Evolutionary conservation across 23 red algal genomes (phyloP), one percentile per base, ranked within the genome.

Genomic region (Chondrus crispus): DNA sequence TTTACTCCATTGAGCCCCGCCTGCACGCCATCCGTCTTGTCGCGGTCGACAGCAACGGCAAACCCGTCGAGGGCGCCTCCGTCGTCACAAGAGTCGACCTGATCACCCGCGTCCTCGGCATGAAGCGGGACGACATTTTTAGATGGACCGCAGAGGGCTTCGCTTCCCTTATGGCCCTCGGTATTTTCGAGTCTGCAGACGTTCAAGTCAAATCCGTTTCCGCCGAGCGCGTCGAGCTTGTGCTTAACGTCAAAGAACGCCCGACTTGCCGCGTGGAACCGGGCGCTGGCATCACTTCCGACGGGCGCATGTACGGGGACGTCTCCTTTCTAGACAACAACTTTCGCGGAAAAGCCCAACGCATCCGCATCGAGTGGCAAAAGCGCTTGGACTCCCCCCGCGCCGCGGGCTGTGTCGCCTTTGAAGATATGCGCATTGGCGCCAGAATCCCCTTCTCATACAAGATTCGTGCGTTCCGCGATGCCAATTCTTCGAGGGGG

Each of bases 171-270:
- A 73, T 86, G 81, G 81, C 81, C n/a, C 75, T 94, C 5, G 92
- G 92, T 48, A 66, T 94, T 33, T 94, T 94, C 51, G 92, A 94
- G 2, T 92, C 55, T 38, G 89, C 79, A 39, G 74, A 94, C n/a
- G 81, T 75, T 24, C 70, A 88, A 37, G 82, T 94, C 8, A 55
- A 80, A 29, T 37, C 72, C 3, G 38, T 82, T 11, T 33, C 79
- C 49, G 47, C 74, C 40, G 36, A 86, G 3, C 78, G 26, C 19
- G 82, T 94, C 11, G 55, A 55, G 55, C 80, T 94, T 46, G 68
- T 74, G 18, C 44, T 94, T 6, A 66, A 81, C 40, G 52, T 94
- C 12, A 54, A 72, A 22, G 92, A 94, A 64, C 68, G 74, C 11
- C 20, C 57, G 35, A 87, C 39, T 46, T 78, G 83, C 26, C 52